A percentile compares a stretch with the other conserved stretches of the same genome.
Conservation (phyloP, 2,329 filamentous ascomycete genomes). For the Thielaviopsis populi region DNA sequence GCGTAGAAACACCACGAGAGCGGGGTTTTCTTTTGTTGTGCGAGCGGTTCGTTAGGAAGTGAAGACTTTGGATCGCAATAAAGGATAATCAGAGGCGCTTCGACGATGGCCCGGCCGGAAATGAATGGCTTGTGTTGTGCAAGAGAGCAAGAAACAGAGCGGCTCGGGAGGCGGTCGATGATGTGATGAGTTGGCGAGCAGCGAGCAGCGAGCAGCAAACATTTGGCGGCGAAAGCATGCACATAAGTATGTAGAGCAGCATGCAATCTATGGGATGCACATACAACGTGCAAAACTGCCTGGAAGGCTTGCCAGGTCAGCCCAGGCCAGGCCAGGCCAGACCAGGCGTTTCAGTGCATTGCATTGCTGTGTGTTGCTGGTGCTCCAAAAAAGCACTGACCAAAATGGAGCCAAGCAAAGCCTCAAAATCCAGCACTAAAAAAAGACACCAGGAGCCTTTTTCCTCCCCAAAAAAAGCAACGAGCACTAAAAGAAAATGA, state of each 20-base stretch:
- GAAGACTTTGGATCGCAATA: not conserved
- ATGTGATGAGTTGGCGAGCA: not conserved
- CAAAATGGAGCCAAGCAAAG: not conserved
- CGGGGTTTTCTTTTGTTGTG: not conserved
- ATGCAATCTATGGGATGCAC: too few species aligned
- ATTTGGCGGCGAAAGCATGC: not conserved
- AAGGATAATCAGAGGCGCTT: not conserved
- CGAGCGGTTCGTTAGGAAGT: not conserved
- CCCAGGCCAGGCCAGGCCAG: too few species aligned
- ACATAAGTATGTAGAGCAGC: too few species aligned
- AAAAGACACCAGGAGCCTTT: not conserved
- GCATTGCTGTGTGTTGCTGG: too few species aligned
- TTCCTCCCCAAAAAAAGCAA: not conserved
- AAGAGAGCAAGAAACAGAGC: not conserved
- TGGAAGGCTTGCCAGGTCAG: too few species aligned
- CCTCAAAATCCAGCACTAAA: not conserved
- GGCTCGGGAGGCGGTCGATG: not conserved
- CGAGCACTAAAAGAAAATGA: not conserved
- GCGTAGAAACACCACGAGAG: not conserved
- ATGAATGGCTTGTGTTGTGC: not conserved
- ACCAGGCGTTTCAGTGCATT: too few species aligned
- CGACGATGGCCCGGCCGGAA: not conserved
- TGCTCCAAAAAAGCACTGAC: constrained; percentile 3
- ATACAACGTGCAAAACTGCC: too few species aligned
- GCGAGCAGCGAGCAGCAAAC: not conserved